These are phyloP conservation scores for Hypoxylon sp. DNA, from an alignment of 2,329 filamentous ascomycete genomes.

Conservation along the genomic window DNA sequence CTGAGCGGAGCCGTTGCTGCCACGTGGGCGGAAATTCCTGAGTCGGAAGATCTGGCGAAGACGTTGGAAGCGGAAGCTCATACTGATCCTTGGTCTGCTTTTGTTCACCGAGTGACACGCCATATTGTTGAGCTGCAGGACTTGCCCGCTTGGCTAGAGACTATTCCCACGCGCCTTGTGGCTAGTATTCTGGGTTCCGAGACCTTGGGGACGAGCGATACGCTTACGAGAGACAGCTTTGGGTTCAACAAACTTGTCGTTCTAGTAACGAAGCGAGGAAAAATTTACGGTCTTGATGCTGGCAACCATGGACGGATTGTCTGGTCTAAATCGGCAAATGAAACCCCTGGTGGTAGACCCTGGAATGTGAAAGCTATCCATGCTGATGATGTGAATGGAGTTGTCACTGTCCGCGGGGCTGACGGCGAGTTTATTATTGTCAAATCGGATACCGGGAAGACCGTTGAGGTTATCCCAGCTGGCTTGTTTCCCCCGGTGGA, in stretches of 20 bases:
- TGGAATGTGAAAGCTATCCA: conserved; percentile 80
- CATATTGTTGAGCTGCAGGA: conserved; percentile 84
- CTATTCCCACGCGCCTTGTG: conserved; percentile 77
- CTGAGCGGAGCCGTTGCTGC: conserved; percentile 85
- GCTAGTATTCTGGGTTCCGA: conserved; percentile 74
- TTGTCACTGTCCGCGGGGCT: conserved; percentile 71
- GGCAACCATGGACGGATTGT: conserved; percentile 79
- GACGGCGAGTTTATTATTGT: conserved; percentile 74
- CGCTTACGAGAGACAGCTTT: conserved; percentile 79
- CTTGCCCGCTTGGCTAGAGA: conserved; percentile 80
- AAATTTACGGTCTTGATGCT: conserved; percentile 84
- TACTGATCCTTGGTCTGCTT: conserved; percentile 84
- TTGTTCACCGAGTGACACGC: conserved; percentile 86
- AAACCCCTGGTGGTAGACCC: conserved; percentile 67
- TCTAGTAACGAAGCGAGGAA: conserved; percentile 83
- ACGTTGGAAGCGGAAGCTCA: conserved; percentile 90
- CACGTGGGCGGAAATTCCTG: conserved; percentile 82
- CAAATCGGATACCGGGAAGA: conserved; percentile 66
- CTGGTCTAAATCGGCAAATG: conserved; percentile 79
- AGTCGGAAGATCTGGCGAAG: conserved; percentile 80
- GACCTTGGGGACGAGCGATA: conserved; percentile 59
- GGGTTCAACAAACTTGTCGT: conserved; percentile 90
- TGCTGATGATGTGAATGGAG: conserved; percentile 69
- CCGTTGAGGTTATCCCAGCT: conserved; percentile 61
- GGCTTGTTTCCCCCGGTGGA: conserved; percentile 59